Evolutionary conservation across 2,329 filamentous ascomycete genomes (phyloP).

Genomic region (Aspergillus sp.): DNA sequence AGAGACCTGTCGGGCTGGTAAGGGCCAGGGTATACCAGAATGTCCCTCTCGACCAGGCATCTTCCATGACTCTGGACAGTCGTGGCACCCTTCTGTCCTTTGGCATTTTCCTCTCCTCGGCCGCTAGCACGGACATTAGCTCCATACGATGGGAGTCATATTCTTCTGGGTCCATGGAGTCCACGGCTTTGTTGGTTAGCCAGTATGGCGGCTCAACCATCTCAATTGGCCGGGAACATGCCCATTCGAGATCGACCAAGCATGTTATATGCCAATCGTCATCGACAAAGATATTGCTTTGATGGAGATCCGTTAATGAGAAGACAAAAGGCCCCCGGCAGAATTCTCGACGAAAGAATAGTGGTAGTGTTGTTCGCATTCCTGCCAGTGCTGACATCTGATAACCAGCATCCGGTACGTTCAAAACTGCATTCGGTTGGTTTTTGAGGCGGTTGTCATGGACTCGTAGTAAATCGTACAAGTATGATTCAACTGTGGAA

Average conservation of each 20-base stretch:
- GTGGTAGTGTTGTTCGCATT: too few species aligned
- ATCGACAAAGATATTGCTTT: constrained; percentile 27
- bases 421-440: too few species aligned
- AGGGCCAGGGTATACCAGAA: constrained; percentile 23
- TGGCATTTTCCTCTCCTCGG: not conserved
- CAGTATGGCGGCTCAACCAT: constrained; percentile 21
- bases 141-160: constrained; percentile 3
- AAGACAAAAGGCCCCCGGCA: too few species aligned
- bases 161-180: constrained; percentile 8
- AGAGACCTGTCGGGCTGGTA: constrained; percentile 16
- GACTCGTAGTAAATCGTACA: too few species aligned
- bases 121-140: constrained; percentile 5
- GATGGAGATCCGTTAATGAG: constrained; percentile 29
- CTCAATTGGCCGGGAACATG: constrained; percentile 18
- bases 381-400: too few species aligned
- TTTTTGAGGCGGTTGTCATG: too few species aligned
- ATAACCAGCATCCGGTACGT: too few species aligned
- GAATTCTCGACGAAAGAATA: too few species aligned
- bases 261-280: constrained; percentile 19
- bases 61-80: not conserved
- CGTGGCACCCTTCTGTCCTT: not conserved
- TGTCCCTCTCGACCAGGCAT: constrained; percentile 15
- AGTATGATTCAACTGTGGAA: too few species aligned
- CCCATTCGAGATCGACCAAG: constrained; percentile 22
- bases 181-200: constrained; percentile 16